A percentile compares a stretch with the other conserved stretches of the same genome.
Conservation (phyloP, 2,329 filamentous ascomycete species). For the Monascus ruber region DNA sequence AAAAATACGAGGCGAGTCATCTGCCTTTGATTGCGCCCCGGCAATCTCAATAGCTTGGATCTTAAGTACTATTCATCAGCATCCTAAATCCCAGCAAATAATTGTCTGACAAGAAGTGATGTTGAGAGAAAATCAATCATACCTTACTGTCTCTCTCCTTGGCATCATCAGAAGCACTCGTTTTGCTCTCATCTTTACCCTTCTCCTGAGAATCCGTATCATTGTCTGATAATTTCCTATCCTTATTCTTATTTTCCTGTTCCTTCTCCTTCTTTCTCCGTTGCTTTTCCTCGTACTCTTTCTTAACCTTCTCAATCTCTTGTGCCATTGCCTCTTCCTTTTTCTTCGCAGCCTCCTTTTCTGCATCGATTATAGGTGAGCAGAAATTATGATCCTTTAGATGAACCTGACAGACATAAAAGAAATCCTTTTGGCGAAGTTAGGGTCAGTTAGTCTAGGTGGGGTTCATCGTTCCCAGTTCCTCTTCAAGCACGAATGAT, state of each 20-base stretch:
- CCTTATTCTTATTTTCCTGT: slow-evolving; percentile 37
- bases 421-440: slow-evolving; percentile 55
- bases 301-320: slow-evolving; percentile 37
- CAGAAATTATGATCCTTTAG: slow-evolving; percentile 76
- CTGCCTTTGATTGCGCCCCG: slow-evolving; percentile 29
- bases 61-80: slow-evolving; percentile 5
- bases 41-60: slow-evolving; percentile 37
- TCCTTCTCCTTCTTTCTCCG: slow-evolving; percentile 56
- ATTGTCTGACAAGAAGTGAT: slow-evolving; percentile 1
- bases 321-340: slow-evolving; percentile 33
- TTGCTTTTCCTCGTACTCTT: slow-evolving; percentile 63
- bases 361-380: slow-evolving; percentile 39
- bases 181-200: slow-evolving; percentile 28
- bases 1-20: slow-evolving; percentile 70
- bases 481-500: too few relatives aligned
- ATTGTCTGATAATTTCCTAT: slow-evolving; percentile 36
- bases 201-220: slow-evolving; percentile 33
- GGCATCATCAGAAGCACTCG: slow-evolving; percentile 11
- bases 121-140: background rate
- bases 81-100: background rate
- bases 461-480: too few relatives aligned
- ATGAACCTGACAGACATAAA: slow-evolving; percentile 78
- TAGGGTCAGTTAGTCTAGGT: background rate
- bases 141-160: slow-evolving; percentile 17
- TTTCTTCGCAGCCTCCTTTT: slow-evolving; percentile 29